Evolutionary conservation across 2,329 filamentous ascomycete species (phyloP).

Genomic region (Dothistroma pini): DNA sequence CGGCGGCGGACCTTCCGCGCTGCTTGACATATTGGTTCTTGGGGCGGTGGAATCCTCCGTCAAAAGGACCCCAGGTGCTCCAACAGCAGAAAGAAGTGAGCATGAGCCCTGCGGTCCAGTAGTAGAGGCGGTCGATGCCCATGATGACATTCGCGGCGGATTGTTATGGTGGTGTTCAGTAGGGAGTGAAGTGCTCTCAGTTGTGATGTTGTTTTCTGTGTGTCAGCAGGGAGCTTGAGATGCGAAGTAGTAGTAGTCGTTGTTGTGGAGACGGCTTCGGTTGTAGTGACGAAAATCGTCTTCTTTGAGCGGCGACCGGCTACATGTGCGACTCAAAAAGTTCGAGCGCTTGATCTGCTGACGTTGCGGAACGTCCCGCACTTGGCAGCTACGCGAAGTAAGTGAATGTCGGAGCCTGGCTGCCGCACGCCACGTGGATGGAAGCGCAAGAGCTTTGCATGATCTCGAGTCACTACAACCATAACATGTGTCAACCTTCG

Average conservation of each 20-base stretch:
- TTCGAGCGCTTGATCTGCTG: neutral
- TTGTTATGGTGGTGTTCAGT: neutral
- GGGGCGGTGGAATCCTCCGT: constrained; percentile 22
- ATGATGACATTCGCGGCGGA: constrained; percentile 20
- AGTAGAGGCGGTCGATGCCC: constrained; percentile 32
- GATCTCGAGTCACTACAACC: neutral
- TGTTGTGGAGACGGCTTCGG: no score
- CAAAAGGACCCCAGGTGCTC: constrained; percentile 27
- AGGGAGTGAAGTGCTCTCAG: neutral
- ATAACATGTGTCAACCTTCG: neutral
- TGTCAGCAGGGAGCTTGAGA: neutral
- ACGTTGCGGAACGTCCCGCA: constrained; percentile 1
- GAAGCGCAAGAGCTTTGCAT: neutral
- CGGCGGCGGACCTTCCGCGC: constrained; percentile 12
- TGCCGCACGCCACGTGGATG: neutral
- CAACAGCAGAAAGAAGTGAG: constrained; percentile 21
- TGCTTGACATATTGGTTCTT: constrained; percentile 20
- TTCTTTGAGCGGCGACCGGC: neutral
- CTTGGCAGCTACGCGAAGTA: neutral
- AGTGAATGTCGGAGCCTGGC: constrained; percentile 4
- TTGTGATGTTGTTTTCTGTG: neutral
- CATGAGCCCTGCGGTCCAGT: constrained; percentile 19
- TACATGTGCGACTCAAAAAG: neutral
- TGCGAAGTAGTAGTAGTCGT: no score
- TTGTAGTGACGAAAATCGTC: neutral